Evolutionary conservation across 768 basidiomycete genomes (phyloP).

Genomic region (Macrolepiota dolichaula): DNA sequence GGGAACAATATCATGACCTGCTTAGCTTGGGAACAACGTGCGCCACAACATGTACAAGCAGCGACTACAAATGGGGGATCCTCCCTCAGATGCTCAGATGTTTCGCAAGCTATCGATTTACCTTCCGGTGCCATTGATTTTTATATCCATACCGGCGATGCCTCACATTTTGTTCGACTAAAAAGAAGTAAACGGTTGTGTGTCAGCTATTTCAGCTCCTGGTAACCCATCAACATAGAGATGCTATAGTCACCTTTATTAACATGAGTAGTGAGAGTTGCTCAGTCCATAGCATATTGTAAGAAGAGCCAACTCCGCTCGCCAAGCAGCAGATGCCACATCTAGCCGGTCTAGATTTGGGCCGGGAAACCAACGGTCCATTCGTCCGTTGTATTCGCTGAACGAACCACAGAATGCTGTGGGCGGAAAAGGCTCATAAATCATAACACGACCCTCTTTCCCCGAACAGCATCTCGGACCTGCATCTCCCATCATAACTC

Average conservation of each 20-base stretch:
- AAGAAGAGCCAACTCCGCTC: not conserved
- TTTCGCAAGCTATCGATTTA: no score
- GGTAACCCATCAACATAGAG: no score
- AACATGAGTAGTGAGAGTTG: not conserved
- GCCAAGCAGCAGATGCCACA: not conserved
- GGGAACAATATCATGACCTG: not conserved
- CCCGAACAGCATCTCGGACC: not conserved
- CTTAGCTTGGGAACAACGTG: not conserved
- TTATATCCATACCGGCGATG: no score
- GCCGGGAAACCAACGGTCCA: not conserved
- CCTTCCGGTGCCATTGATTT: no score
- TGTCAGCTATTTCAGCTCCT: no score
- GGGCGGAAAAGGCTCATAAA: constrained; percentile 2
- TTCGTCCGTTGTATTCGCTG: not conserved
- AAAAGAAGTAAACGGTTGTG: no score
- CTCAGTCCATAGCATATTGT: no score
- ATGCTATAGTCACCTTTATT: no score
- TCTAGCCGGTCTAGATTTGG: not conserved
- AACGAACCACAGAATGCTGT: constrained; percentile 4
- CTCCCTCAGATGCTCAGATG: no score
- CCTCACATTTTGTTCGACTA: no score
- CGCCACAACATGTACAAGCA: not conserved
- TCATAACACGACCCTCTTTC: not conserved
- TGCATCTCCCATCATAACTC: not conserved
- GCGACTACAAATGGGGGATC: no score